These are phyloP conservation scores for Pleurotus salmoneostramineus DNA, from an alignment of 768 basidiomycete species.

Conservation along the genomic window DNA sequence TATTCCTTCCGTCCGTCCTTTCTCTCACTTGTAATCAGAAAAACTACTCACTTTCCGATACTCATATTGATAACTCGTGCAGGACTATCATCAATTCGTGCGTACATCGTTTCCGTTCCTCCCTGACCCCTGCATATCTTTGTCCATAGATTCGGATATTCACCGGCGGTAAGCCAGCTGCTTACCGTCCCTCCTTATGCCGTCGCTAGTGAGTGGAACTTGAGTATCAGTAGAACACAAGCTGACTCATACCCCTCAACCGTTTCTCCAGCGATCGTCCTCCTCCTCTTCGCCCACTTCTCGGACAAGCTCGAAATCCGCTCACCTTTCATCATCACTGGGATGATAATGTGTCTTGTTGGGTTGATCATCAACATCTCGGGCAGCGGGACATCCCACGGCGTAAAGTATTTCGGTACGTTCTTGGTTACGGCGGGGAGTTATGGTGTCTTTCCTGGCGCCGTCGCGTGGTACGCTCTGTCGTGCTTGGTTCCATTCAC, in stretches of 20 bases:
- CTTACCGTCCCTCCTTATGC: constrained; percentile 69
- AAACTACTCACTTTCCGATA: background rate
- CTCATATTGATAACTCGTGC: background rate
- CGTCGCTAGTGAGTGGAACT: constrained; percentile 44
- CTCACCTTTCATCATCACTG: constrained; percentile 55
- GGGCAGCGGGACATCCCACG: constrained; percentile 26
- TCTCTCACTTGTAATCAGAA: background rate
- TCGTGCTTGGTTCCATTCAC: background rate
- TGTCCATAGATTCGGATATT: constrained; percentile 49
- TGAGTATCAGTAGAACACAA: background rate
- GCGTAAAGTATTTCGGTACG: constrained; percentile 69
- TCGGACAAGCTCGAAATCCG: constrained; percentile 56
- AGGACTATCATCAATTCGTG: constrained; percentile 56
- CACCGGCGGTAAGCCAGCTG: constrained; percentile 52
- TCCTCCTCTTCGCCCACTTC: constrained; percentile 47
- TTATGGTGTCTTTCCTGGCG: constrained; percentile 55
- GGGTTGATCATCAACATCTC: constrained; percentile 67
- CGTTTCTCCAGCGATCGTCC: constrained; percentile 36
- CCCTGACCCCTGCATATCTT: background rate
- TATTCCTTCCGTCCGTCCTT: constrained; percentile 63
- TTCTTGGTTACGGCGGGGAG: constrained; percentile 63
- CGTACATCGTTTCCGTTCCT: constrained; percentile 4
- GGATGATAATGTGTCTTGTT: constrained; percentile 44
- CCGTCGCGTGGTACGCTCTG: constrained; percentile 50
- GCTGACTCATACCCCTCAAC: background rate